Conservation (phyloP, 306 rosid species). For the Fragaria vesca region DNA sequence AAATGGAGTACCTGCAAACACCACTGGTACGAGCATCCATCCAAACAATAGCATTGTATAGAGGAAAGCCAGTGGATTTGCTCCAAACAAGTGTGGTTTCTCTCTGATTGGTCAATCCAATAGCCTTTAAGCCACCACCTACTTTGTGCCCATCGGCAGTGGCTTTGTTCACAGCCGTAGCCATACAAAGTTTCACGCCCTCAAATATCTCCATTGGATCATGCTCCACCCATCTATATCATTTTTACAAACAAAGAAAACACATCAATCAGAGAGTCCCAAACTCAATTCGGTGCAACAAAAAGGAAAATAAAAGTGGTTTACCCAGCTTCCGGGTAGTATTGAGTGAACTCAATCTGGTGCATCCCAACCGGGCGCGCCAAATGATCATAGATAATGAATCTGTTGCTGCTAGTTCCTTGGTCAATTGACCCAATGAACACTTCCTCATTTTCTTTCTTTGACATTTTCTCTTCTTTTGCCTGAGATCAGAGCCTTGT, state of each 20-base stretch:
- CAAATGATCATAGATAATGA: constrained; percentile 59
- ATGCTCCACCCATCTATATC: constrained; percentile 86
- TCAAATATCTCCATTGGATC: constrained; percentile 86
- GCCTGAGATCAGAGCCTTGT: background rate
- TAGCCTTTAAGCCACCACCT: constrained; percentile 66
- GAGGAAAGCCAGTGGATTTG: constrained; percentile 84
- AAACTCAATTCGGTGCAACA: background rate
- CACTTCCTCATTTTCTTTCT: constrained; percentile 33
- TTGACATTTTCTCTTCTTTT: constrained; percentile 30
- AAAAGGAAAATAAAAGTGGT: background rate
- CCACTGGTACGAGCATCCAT: constrained; percentile 86
- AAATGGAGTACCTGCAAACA: constrained; percentile 59
- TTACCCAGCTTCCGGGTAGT: constrained; percentile 79
- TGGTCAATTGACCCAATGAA: constrained; percentile 77
- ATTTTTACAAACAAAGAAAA: background rate
- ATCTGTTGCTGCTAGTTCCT: constrained; percentile 86
- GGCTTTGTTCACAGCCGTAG: constrained; percentile 78
- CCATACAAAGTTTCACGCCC: constrained; percentile 64
- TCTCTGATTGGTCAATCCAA: constrained; percentile 91
- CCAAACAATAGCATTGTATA: constrained; percentile 87
- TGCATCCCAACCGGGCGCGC: constrained; percentile 57
- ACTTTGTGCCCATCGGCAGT: constrained; percentile 76
- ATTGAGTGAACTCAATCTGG: constrained; percentile 89
- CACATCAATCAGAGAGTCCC: background rate
- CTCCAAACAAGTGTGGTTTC: constrained; percentile 95